Evolutionary conservation across 2,329 filamentous ascomycete genomes (phyloP).

Genomic region (Fusarium redolens): DNA sequence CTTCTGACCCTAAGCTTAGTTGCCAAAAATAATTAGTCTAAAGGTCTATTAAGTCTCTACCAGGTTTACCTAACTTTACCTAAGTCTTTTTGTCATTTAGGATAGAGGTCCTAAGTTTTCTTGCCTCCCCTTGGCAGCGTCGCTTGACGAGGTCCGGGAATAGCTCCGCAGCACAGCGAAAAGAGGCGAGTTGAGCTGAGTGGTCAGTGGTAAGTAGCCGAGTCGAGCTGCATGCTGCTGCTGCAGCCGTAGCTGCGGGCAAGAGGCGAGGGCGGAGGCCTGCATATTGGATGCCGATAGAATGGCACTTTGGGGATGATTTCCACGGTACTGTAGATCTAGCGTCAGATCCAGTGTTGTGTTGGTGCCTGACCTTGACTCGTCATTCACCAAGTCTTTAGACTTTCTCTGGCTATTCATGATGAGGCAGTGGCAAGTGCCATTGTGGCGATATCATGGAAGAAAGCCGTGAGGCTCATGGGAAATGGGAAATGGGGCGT

Average conservation of each 20-base stretch:
- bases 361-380: conserved; percentile 30
- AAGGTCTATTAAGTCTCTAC: neutral
- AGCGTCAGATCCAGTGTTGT: conserved; percentile 4
- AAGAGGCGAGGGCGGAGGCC: conserved; percentile 34
- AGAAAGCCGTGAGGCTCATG: conserved; percentile 39
- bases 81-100: neutral
- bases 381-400: neutral
- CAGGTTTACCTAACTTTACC: neutral
- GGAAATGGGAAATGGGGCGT: conserved; percentile 14
- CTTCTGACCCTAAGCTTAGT: neutral
- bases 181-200: conserved; percentile 18
- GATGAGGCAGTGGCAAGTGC: neutral
- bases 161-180: conserved; percentile 15
- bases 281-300: conserved; percentile 37
- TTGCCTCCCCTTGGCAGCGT: conserved; percentile 4
- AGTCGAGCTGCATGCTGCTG: conserved; percentile 34
- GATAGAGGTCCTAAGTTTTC: neutral
- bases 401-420: neutral
- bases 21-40: neutral
- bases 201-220: neutral
- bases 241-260: conserved; percentile 20
- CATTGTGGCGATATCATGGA: conserved; percentile 34
- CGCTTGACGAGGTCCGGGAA: conserved; percentile 27
- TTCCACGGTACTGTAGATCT: conserved; percentile 25
- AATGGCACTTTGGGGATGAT: conserved; percentile 28